Evolutionary conservation across 148 eudicot species (phyloP).

Genomic region (Heliosperma pusillum): DNA sequence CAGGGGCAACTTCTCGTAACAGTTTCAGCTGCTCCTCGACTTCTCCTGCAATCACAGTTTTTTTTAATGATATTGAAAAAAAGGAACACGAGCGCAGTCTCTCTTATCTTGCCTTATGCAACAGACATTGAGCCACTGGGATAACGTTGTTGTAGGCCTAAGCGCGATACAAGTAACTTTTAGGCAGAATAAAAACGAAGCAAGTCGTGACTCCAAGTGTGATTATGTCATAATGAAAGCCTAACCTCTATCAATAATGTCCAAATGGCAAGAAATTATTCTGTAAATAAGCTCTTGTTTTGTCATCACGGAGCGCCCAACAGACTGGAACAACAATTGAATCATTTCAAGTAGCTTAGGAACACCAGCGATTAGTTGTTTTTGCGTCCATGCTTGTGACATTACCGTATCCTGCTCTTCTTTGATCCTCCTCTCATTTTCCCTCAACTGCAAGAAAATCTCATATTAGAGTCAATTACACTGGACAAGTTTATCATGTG

Average conservation of each 20-base stretch:
- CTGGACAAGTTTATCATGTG: too few relatives aligned
- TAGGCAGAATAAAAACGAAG: neutral
- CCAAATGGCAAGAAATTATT: neutral
- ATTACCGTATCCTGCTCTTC: neutral
- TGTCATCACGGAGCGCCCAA: conserved; percentile 53
- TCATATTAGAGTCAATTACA: neutral
- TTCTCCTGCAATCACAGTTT: conserved; percentile 41
- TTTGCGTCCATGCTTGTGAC: conserved; percentile 58
- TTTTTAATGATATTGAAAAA: too few relatives aligned
- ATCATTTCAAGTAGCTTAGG: conserved; percentile 68
- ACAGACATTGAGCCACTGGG: too few relatives aligned
- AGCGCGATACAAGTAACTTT: too few relatives aligned
- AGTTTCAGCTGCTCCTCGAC: conserved; percentile 62
- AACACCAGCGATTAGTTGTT: conserved; percentile 47
- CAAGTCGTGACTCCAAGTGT: neutral
- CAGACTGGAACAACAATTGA: conserved; percentile 60
- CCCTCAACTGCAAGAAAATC: neutral
- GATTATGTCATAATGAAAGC: neutral
- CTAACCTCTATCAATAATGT: neutral
- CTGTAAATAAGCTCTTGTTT: neutral
- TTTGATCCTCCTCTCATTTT: neutral
- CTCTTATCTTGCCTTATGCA: too few relatives aligned
- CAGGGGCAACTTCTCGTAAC: conserved; percentile 70
- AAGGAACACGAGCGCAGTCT: too few relatives aligned
- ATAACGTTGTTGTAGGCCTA: too few relatives aligned